These are phyloP conservation scores for Penicillium atrosanguineum DNA, from an alignment of 495 filamentous ascomycete genomes.

Conservation along the genomic window DNA sequence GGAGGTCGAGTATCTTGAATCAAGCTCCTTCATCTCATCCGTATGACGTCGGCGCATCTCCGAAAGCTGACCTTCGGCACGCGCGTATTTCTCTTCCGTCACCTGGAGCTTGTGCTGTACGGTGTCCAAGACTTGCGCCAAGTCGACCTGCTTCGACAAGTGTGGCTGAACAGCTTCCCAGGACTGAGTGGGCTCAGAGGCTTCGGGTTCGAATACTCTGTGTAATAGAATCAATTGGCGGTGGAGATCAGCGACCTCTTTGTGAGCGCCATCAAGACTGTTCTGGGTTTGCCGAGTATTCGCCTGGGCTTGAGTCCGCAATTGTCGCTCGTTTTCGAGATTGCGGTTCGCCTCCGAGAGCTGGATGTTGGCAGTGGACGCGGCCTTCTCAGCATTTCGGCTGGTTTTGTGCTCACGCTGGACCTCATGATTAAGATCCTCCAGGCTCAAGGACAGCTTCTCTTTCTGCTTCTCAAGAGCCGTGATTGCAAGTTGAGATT, in stretches of 20 bases:
- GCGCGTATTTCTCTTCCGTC: constrained; percentile 75
- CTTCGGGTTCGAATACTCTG: constrained; percentile 82
- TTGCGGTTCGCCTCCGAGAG: constrained; percentile 85
- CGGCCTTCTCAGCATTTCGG: constrained; percentile 85
- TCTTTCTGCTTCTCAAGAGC: constrained; percentile 95
- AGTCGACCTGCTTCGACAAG: constrained; percentile 66
- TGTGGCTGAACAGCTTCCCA: constrained; percentile 62
- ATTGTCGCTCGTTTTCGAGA: constrained; percentile 85
- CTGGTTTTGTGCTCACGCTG: constrained; percentile 86
- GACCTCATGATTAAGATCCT: constrained; percentile 93
- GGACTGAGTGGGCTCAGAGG: constrained; percentile 53
- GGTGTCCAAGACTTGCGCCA: constrained; percentile 89
- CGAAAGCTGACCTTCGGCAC: constrained; percentile 79
- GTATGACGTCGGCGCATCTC: constrained; percentile 72
- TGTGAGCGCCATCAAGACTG: constrained; percentile 71
- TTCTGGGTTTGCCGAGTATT: constrained; percentile 79
- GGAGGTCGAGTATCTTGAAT: constrained; percentile 68
- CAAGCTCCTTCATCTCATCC: constrained; percentile 71
- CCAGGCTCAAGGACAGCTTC: constrained; percentile 82
- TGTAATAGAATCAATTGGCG: constrained; percentile 76
- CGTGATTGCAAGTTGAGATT: constrained; percentile 79
- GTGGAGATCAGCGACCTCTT: constrained; percentile 75
- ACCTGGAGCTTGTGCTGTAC: constrained; percentile 80
- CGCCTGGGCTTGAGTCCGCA: constrained; percentile 79
- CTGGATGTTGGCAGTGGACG: constrained; percentile 79